Evolutionary conservation across 2,329 filamentous ascomycete species (phyloP).

Genomic region (Madurella mycetomatis): DNA sequence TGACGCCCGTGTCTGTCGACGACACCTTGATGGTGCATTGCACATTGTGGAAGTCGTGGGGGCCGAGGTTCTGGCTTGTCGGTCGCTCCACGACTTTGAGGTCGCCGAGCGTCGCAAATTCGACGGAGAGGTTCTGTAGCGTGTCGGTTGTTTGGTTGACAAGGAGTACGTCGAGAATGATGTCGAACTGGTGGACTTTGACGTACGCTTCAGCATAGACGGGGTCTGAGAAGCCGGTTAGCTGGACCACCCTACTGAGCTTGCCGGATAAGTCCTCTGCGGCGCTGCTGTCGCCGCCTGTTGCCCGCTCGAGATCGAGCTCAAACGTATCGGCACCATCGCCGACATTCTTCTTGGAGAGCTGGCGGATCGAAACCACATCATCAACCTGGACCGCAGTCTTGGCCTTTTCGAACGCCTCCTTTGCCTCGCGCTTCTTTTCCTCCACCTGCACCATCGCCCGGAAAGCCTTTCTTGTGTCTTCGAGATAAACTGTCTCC

Average conservation of each 20-base stretch:
- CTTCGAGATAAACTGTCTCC: conserved; percentile 87
- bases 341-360: conserved; percentile 81
- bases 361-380: conserved; percentile 84
- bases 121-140: conserved; percentile 91
- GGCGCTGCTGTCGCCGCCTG: conserved; percentile 73
- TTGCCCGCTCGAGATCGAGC: conserved; percentile 87
- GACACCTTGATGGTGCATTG: conserved; percentile 99
- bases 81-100: conserved; percentile 96
- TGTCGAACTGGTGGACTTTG: conserved; percentile 98
- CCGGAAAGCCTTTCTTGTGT: conserved; percentile 91
- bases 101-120: conserved; percentile 97
- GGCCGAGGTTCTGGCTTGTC: conserved; percentile 90
- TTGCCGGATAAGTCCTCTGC: conserved; percentile 89
- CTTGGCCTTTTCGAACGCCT: conserved; percentile 88
- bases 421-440: conserved; percentile 94
- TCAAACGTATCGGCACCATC: conserved; percentile 84
- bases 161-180: conserved; percentile 89
- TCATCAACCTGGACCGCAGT: conserved; percentile 94
- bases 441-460: conserved; percentile 97
- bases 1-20: conserved; percentile 95
- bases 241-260: conserved; percentile 89
- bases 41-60: conserved; percentile 96
- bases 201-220: conserved; percentile 99
- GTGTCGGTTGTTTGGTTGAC: conserved; percentile 98
- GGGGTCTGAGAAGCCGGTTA: conserved; percentile 96